Conservation (phyloP, 2,329 filamentous ascomycete species). For the Xylaria arbuscula region DNA sequence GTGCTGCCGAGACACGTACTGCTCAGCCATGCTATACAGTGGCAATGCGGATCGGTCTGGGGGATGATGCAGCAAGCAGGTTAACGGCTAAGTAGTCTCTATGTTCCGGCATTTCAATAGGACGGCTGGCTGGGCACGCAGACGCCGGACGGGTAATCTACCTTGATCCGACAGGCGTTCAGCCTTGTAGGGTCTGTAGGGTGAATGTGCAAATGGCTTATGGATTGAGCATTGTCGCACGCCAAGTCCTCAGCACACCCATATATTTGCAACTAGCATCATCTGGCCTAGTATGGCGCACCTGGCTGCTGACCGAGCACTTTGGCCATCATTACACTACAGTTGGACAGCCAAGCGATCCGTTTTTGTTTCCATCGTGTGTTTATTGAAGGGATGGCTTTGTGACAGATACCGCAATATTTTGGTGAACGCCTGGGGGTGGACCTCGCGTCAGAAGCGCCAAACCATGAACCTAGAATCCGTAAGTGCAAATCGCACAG, state of each 20-base stretch:
- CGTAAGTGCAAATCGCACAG: slow-evolving; percentile 6
- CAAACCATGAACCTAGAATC: slow-evolving; percentile 9
- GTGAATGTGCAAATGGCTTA: slow-evolving; percentile 23
- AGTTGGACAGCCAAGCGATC: slow-evolving; percentile 18
- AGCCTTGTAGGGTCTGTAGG: slow-evolving; percentile 39
- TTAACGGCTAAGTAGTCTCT: not conserved
- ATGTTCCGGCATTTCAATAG: not conserved
- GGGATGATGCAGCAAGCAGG: slow-evolving; percentile 6
- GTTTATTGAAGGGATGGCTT: not conserved
- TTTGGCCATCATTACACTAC: slow-evolving; percentile 9
- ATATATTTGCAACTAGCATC: slow-evolving; percentile 9
- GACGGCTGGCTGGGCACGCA: slow-evolving; percentile 10
- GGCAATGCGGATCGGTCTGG: slow-evolving; percentile 21
- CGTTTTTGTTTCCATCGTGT: slow-evolving; percentile 9
- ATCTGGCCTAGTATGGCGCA: slow-evolving; percentile 16
- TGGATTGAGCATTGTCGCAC: slow-evolving; percentile 22
- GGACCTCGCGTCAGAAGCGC: not conserved
- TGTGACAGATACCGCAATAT: slow-evolving; percentile 19
- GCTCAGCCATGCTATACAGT: slow-evolving; percentile 23
- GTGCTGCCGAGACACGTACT: slow-evolving; percentile 13
- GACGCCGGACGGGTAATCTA: slow-evolving; percentile 16
- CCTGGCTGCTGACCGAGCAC: slow-evolving; percentile 16
- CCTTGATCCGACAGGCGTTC: slow-evolving; percentile 27
- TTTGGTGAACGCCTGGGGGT: slow-evolving; percentile 11
- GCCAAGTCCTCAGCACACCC: slow-evolving; percentile 29